Conservation (phyloP, 1,284 basidiomycete genomes). For the Cutaneotrichosporon daszewskae region DNA sequence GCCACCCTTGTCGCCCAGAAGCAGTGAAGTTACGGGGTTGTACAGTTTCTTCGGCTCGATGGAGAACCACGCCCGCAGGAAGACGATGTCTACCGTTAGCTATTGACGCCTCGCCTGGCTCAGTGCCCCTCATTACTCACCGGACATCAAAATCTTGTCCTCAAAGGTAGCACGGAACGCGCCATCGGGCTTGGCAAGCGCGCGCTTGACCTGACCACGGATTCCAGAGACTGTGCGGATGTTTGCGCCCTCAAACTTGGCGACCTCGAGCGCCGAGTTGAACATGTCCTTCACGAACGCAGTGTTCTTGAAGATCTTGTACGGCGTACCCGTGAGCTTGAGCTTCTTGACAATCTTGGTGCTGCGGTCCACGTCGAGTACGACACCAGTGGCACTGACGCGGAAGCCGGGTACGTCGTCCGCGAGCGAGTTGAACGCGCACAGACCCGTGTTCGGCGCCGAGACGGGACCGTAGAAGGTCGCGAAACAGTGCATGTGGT, state of each 20-base stretch:
- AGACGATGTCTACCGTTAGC: slow-evolving; percentile 69
- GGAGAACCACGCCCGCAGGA: slow-evolving; percentile 94
- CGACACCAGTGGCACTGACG: slow-evolving; percentile 87
- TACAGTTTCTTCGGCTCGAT: slow-evolving; percentile 93
- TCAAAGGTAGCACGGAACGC: slow-evolving; percentile 95
- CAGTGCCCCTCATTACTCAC: slow-evolving; percentile 52
- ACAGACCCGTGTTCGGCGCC: slow-evolving; percentile 93
- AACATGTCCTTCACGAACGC: slow-evolving; percentile 99
- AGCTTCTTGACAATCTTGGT: slow-evolving; percentile 97
- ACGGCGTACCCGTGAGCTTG: slow-evolving; percentile 89
- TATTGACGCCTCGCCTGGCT: no score
- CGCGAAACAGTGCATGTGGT: slow-evolving; percentile 98
- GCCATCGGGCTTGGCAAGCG: slow-evolving; percentile 86
- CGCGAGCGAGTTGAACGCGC: slow-evolving; percentile 85
- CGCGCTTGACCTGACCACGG: slow-evolving; percentile 94
- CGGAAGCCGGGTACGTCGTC: slow-evolving; percentile 70
- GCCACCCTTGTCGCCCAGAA: slow-evolving; percentile 67
- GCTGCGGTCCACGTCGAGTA: slow-evolving; percentile 85
- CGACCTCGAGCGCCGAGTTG: slow-evolving; percentile 81
- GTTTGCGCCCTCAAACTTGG: slow-evolving; percentile 97
- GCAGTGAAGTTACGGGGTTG: slow-evolving; percentile 89
- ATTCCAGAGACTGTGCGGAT: slow-evolving; percentile 94
- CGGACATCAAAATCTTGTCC: slow-evolving; percentile 93
- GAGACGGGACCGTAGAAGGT: slow-evolving; percentile 92
- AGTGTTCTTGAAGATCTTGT: slow-evolving; percentile 99